Base-by-base conservation (phyloP, 768 basidiomycete species). In the Amanita jacksonii region DNA sequence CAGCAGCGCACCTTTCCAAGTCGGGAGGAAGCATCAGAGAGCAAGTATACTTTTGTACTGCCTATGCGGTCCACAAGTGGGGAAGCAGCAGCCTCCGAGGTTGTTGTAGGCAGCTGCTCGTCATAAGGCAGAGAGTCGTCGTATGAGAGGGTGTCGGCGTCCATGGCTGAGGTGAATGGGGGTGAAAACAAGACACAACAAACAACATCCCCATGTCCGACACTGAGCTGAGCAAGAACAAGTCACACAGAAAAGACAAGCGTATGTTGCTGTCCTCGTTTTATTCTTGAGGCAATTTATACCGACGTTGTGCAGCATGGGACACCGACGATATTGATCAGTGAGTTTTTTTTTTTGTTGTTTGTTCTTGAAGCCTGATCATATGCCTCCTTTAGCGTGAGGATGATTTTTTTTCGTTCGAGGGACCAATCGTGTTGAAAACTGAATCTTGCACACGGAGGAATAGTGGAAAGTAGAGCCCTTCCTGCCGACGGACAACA, bases 291-390 rank as follows among this genome's bases (percentile, higher is more conserved):
- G 44, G 2, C 24, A 12, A 19, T 41, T 49, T 28, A 47, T 39
- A 59, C 50, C 38, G 24, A 36, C 45, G 24, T 41, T 55, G 41
- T 52, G 44, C 52, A 97, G 94, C 93, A 57, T 98, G 94, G 94
- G 94, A 98, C 58, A 97, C 93, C 34, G 93, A 97, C 61, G 94
- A 96, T 54, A 91, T 97, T 63, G 88, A 97, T 72, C 93, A 96
- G 91, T 94, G 60, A 80, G 91, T 50, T 31, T 37, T 33, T 34
- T 30, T 48, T 27, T 41, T 40, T 42, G 32, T 39, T 28, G 45
- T 44, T 44, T 13, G 5, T 15, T 22, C 23, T 40, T 30, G n/a
- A 38, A 38, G 16, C 37, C 38, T 50, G 18, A 51, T n/a, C n/a
- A n/a, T n/a, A n/a, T n/a, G n/a, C 33, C 36, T 38, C 40, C 41